A percentile compares a stretch with the other conserved stretches of the same genome.
phyloP scores from a whole-genome alignment of 371 early-diverging fungal genomes.

The Choanephora cucurbitarum region DNA sequence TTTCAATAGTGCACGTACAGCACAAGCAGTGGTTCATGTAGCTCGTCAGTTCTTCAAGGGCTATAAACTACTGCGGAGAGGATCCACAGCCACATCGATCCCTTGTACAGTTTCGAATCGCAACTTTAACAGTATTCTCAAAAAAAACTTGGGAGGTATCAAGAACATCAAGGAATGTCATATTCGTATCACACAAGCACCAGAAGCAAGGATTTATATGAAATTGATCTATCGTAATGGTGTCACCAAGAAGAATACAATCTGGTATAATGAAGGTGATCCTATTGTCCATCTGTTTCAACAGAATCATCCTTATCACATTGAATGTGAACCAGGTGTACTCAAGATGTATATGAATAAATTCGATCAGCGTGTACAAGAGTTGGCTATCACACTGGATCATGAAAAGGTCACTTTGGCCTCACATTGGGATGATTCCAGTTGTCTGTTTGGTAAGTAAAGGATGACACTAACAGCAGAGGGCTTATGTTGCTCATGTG shows the following conservation, averaged over 20 bases:
- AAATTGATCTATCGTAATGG: constrained; percentile 12
- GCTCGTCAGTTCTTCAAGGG: constrained; percentile 19
- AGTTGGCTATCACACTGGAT: constrained; percentile 8
- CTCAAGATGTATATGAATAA: constrained; percentile 6
- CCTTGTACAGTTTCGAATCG: constrained; percentile 9
- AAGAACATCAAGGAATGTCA: constrained; percentile 5
- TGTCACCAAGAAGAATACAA: constrained; percentile 15
- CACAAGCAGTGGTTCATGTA: constrained; percentile 16
- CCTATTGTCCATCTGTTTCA: constrained; percentile 8
- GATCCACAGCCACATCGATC: constrained; percentile 1
- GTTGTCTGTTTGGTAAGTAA: background rate
- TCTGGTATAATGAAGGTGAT: constrained; percentile 16
- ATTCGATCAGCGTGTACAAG: constrained; percentile 7
- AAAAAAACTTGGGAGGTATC: constrained; percentile 6
- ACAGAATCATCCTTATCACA: background rate
- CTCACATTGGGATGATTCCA: constrained; percentile 6
- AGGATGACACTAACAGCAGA: no score
- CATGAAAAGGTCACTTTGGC: constrained; percentile 3
- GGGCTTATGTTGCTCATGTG: no score
- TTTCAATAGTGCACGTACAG: constrained; percentile 15
- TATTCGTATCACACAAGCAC: constrained; percentile 3
- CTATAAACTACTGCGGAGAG: constrained; percentile 9
- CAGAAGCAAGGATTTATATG: constrained; percentile 3
- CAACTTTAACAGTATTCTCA: constrained; percentile 16
- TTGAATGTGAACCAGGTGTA: background rate